Base-by-base conservation (phyloP, 2,329 filamentous ascomycete genomes). In the Boeremia exigua region DNA sequence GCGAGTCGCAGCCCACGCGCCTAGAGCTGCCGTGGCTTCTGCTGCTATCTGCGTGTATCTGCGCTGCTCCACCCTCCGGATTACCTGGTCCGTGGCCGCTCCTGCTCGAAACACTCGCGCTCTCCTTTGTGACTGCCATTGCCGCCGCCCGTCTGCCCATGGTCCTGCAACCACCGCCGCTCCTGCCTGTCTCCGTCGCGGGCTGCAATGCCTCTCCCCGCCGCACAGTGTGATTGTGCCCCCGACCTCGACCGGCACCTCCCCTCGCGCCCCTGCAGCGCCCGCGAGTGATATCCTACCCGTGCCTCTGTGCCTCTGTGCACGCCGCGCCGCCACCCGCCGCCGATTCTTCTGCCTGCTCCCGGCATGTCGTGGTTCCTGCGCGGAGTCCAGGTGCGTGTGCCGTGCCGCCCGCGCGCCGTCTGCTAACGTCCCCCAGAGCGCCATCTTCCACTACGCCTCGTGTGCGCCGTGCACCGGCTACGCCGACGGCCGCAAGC, bases 391-490 rank as follows among this genome's bases (percentile, higher is more conserved):
- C 90, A 56, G 27, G 53, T 56, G 40, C 8, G 47, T 51, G 47
- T 30, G 9, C 42, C 28, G 10, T 14, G 8, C 17, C 6, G 27
- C 32, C 3, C 33, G 15, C 6, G n/a, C n/a, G n/a, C 27, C 32
- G 15, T 6, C 30, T 32, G 36, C 53, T 50, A 30, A 50, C 19
- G 7, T 19, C 12, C 34, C 47, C 8, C 27, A 91, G 75, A 92
- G 89, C 48, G 88, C 88, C 62, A 79, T 91, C 72, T 93, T 92
- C 80, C 92, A 91, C 79, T 82, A 91, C 63, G 79, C 89, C 56
- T 89, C 89, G 52, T 94, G 90, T 72, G 87, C 88, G 59, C 90
- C 90, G 77, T 97, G 92, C 78, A 82, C 87, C 53, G 85, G 90
- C 63, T 84, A 88, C 58, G 82, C 84, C 47, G 85, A 89, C 71